Conservation (phyloP, 2,329 filamentous ascomycete species). For the Xylaria sp. region DNA sequence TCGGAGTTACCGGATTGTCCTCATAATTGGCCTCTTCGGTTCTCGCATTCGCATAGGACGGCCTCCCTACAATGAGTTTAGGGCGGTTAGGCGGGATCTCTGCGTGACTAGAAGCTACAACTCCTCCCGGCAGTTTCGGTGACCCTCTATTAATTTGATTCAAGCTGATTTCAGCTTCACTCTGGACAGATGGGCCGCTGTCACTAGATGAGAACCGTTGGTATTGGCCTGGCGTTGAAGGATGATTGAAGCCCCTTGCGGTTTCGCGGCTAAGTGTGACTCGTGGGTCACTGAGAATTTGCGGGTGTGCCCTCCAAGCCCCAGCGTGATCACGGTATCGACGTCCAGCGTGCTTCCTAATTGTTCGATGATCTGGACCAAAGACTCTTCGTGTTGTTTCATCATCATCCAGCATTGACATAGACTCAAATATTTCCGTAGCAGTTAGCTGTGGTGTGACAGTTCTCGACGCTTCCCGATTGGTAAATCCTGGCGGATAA, state of each 20-base stretch:
- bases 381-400: slow-evolving; percentile 44
- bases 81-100: slow-evolving; percentile 47
- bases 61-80: slow-evolving; percentile 47
- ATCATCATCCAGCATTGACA: slow-evolving; percentile 49
- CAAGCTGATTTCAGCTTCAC: slow-evolving; percentile 57
- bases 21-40: slow-evolving; percentile 45
- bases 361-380: slow-evolving; percentile 55
- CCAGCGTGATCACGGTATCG: slow-evolving; percentile 59
- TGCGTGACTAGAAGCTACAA: slow-evolving; percentile 46
- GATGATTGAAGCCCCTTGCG: slow-evolving; percentile 51
- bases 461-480: slow-evolving; percentile 46
- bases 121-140: slow-evolving; percentile 45
- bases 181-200: slow-evolving; percentile 50
- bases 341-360: slow-evolving; percentile 53
- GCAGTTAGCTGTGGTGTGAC: slow-evolving; percentile 47
- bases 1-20: slow-evolving; percentile 45
- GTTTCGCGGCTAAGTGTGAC: slow-evolving; percentile 57
- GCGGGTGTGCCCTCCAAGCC: slow-evolving; percentile 56
- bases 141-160: slow-evolving; percentile 56
- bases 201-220: slow-evolving; percentile 45
- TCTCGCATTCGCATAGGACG: slow-evolving; percentile 52
- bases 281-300: slow-evolving; percentile 54
- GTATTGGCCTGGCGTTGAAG: slow-evolving; percentile 38
- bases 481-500: slow-evolving; percentile 47
- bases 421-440: slow-evolving; percentile 49